Base-by-base conservation (phyloP, 805 yeast genomes). In the Brettanomyces nanus region DNA sequence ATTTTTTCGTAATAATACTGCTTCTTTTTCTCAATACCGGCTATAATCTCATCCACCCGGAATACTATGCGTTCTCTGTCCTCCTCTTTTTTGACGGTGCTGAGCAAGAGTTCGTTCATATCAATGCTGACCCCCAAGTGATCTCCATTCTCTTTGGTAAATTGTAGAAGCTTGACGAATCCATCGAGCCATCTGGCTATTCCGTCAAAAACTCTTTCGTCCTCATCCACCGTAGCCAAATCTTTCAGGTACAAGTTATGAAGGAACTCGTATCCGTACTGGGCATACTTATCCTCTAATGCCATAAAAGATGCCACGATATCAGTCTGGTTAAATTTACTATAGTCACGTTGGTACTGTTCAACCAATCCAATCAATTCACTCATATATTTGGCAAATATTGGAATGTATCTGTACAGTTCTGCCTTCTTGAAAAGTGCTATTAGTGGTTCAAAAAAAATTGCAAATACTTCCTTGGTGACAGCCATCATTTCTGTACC, bases 161-260 rank as follows among this genome's bases (percentile, higher is more conserved):
- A 64, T 40, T 84, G 71, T 36, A 89, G 61, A 44, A 85, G 75
- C 10, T 65, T 62, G 20, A 87, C 62, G 37, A 86, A 75, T 15
- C 67, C 63, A 41, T 82, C 76, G 32, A 85, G 66, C 97, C 97
- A 90, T 5, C 58, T 58, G 32, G 85, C 69, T 37, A 92, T 61
- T 4, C 77, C 77, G 36, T 78, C 75, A 60, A 90, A 90, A 4
- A 90, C 61, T 4, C 54, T 42, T 4, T 50, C 56, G n/a, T 46
- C 43, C 6, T 40, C 46, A 15, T 42, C 45, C n/a, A 35, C 38
- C 20, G 39, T 33, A 11, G 73, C 73, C 27, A 75, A 66, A 52
- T 90, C 97, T 45, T 83, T 76, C n/a, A 69, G 44, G 56, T 89
- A 87, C n/a, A 87, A 73, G 37, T 82, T 78, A 52, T 85, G 90